Evolutionary conservation across 305 asterid species (phyloP).

Genomic region (Fraxinus platypoda): DNA sequence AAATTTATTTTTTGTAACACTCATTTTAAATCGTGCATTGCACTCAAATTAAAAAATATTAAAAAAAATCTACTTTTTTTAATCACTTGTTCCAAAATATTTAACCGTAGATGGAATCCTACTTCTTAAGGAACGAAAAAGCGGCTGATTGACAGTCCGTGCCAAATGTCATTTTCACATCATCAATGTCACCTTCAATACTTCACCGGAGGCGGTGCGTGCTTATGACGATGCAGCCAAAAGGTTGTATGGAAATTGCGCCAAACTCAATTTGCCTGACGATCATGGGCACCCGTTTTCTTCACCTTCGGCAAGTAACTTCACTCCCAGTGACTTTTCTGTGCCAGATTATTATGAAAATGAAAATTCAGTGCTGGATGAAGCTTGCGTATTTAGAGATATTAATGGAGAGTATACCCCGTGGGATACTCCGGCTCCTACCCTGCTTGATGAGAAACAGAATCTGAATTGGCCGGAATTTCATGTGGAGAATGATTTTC

Average conservation of each 20-base stretch:
- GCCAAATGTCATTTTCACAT: background rate
- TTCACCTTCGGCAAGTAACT: background rate
- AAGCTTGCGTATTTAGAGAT: slow-evolving; percentile 45
- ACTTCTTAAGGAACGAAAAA: background rate
- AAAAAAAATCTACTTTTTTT: no score
- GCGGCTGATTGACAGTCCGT: background rate
- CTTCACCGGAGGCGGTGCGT: slow-evolving; percentile 61
- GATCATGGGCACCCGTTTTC: background rate
- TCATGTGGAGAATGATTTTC: slow-evolving; percentile 12
- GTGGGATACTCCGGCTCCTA: slow-evolving; percentile 61
- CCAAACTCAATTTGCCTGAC: slow-evolving; percentile 50
- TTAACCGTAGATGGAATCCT: background rate
- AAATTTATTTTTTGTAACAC: no score
- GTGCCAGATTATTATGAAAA: slow-evolving; percentile 11
- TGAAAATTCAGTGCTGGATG: slow-evolving; percentile 41
- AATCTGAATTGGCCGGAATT: slow-evolving; percentile 35
- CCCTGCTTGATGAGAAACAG: slow-evolving; percentile 48
- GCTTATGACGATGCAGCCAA: slow-evolving; percentile 69
- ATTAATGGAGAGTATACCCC: slow-evolving; percentile 28
- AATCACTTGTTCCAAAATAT: no score
- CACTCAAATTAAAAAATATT: no score
- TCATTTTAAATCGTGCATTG: no score
- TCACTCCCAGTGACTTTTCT: background rate
- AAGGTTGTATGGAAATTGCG: slow-evolving; percentile 47
- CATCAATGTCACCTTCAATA: slow-evolving; percentile 29